Evolutionary conservation across 2,329 filamentous ascomycete genomes (phyloP), one percentile per base, ranked within the genome.

Genomic region (Fusarium decemcellulare): DNA sequence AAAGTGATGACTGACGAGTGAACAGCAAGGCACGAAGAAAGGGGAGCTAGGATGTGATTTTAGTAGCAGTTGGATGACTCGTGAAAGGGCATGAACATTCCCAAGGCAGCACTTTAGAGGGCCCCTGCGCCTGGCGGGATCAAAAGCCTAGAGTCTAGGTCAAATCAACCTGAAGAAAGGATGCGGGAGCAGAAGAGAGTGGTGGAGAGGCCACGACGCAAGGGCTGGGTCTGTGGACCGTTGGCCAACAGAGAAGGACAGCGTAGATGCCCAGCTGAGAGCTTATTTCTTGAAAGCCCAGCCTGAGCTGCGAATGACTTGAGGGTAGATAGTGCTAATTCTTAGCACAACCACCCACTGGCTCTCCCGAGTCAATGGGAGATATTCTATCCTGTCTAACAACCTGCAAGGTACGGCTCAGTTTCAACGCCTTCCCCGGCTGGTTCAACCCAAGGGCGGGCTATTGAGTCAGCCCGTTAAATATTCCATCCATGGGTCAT

Each of bases 141-240:
- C 29, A n/a, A 55, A 40, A 53, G 44, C 70, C 47, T 57, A 32
- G 32, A 40, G 23, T 58, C 46, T 29, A 51, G 46, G 39, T 57
- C 44, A 56, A 47, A 34, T 43, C 44, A 63, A 50, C 48, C 54
- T 36, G 40, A 59, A 46, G 40, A 36, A 53, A 68, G 48, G 42
- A 54, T 70, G 59, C 30, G 48, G 34, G 63, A 68, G 59, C 34
- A 47, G 67, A 51, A 23, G 60, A 53, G 43, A 43, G 29, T 34
- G 63, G 67, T 71, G 67, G 67, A 65, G 67, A 52, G 56, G 64
- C 43, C 69, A 65, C 69, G 68, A 71, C 68, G 68, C 68, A 71
- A 68, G 55, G 65, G 54, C 58, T 67, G 50, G 61, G 50, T 59
- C 46, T 62, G 68, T 70, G 68, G 68, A 71, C 50, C 55, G 48